phyloP scores from a whole-genome alignment of 768 basidiomycete genomes.

The Udeniomyces megalosporus region DNA sequence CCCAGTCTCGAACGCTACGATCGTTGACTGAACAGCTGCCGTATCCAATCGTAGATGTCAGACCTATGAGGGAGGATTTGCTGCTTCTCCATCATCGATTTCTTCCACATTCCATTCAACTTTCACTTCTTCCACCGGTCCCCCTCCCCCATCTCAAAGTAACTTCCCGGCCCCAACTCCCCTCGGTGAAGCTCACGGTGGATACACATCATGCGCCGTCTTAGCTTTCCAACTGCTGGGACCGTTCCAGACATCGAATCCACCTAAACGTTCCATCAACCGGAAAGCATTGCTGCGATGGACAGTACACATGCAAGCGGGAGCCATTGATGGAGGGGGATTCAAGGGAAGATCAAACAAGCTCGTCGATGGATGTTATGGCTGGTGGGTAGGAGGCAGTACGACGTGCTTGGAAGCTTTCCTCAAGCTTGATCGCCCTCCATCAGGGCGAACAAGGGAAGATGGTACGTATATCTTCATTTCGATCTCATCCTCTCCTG shows the following conservation, averaged over 20 bases:
- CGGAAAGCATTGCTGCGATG: constrained; percentile 51
- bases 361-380: constrained; percentile 97
- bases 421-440: no score
- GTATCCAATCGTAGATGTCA: constrained; percentile 43
- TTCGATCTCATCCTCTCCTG: no score
- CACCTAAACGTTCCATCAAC: constrained; percentile 35
- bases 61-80: constrained; percentile 94
- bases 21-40: not conserved
- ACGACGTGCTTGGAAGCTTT: constrained; percentile 53
- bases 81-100: constrained; percentile 36
- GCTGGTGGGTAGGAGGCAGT: constrained; percentile 97
- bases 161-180: constrained; percentile 42
- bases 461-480: no score
- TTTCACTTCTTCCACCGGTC: constrained; percentile 27
- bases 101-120: constrained; percentile 49
- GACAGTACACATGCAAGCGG: constrained; percentile 73
- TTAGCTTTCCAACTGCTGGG: constrained; percentile 67
- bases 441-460: no score
- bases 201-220: constrained; percentile 87
- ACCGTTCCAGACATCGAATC: constrained; percentile 31
- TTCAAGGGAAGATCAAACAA: constrained; percentile 92
- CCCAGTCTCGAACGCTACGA: not conserved
- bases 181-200: constrained; percentile 92
- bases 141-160: constrained; percentile 27
- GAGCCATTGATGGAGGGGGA: constrained; percentile 68